Evolutionary conservation across 2,329 filamentous ascomycete species (phyloP), one percentile per base, ranked within the genome.

Genomic region (Fusarium tuaranense): DNA sequence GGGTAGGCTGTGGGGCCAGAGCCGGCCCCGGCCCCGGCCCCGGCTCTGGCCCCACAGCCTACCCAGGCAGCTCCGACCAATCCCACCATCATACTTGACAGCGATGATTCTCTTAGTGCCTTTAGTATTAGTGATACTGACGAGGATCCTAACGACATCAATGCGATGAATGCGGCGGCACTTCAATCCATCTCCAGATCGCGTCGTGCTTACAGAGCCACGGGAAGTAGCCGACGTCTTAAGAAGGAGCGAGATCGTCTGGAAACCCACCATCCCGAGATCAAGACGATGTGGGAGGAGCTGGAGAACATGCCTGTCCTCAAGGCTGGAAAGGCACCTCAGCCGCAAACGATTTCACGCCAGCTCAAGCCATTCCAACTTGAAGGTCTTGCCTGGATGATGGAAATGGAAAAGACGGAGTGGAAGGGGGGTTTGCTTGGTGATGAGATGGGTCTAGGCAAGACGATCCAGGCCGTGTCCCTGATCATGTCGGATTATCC

Each of bases 361-460:
- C 92, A 92, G 65, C 87, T 99, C 72, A 98, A 99, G 82, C 92
- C 93, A 1, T 99, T 98, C 81, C 97, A 99, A 80, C 91, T 98
- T 7, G 93, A 98, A 83, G 97, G 97, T 6, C 87, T 99, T 44
- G 92, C 95, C 61, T 99, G 97, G 97, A 97, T 99, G 95, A 91
- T 89, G 70, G 92, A 89, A 65, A 97, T 98, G 88, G 97, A 99
- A 81, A 87, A 94, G 83, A 93, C 91, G 0, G 85, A 93, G 44
- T 98, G 95, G 89, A 94, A 92, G 79, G 97, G 97, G 20, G 97
- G 97, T 16, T 87, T 99, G 3, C 89, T 99, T 2, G 97, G 97
- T 69, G 97, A 99, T 78, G 97, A 99, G 84, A 99, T 99, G 97
- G 97, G 97, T 8, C 94, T 99, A 85, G 97, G 97, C 60, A 99